Base-by-base conservation (phyloP, 495 filamentous ascomycete species). In the Aspergillus ostianus region DNA sequence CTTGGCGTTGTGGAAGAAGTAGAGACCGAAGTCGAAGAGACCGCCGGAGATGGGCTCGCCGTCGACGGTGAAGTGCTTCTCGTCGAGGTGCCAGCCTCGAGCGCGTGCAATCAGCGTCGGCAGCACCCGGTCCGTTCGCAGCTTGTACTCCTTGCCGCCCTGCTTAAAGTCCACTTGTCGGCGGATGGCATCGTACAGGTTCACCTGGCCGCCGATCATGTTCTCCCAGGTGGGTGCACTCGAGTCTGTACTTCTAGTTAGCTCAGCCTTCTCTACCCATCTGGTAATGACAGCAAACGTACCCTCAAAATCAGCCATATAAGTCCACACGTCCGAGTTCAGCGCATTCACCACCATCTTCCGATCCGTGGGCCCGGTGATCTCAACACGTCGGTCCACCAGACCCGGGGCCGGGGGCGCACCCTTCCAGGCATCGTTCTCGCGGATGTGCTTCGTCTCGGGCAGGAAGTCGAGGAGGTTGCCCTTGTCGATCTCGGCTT, bases 251-350 rank as follows among this genome's bases (percentile, higher is more conserved):
- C 13, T 20, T 4, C 12, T 20, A 1, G 29, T 63, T 56, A 62
- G 23, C 13, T 47, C 44, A 26, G 15, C 46, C 46, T 36, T 45
- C 51, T 68, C 56, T 70, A 58, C 45, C 51, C 26, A 47, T 29
- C 18, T 0, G 9, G 3, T n/a, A 8, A 45, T 0, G 23, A 44
- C 3, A 26, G 18, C 4, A 45, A 3, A 70, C 78, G 52, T 72
- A 92, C 92, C 92, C 79, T 99, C 94, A 58, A 99, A 94, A 79
- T 99, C 94, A 27, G 94, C 95, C 94, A 99, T 99, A 73, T 99
- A 99, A 29, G 94, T 98, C 91, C 91, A 99, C 19, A 98, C 95
- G 70, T 98, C 85, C 44, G 93, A 88, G 75, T 99, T 99, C 72
- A 99, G 68, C 6, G 94, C 94, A 76, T 99, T 99, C 57, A 99